Base-by-base conservation (phyloP, 2,329 filamentous ascomycete species). In the Penicillium paneum region DNA sequence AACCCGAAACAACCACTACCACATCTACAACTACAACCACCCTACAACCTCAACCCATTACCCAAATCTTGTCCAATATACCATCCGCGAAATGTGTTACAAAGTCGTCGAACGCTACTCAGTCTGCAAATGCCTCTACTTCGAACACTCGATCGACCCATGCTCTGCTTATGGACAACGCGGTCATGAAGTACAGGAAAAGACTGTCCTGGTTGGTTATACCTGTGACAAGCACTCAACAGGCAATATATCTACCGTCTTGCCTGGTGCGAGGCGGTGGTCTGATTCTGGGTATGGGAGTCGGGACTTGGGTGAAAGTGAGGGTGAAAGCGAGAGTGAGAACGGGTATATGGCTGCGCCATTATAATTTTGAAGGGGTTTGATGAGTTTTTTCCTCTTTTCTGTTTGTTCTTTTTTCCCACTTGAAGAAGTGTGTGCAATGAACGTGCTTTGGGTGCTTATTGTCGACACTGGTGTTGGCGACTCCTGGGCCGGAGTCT, bases 51-150 rank as follows among this genome's bases (percentile, higher is more conserved):
- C 21, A 15, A 8, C 21, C 13, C 21, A 42, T 2, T 17, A 28
- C 24, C 10, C 15, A 5, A 12, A 13, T 17, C 7, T 7, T n/a
- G 5, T n/a, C 17, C 11, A 13, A 21, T 24, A 21, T 36, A 12
- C 19, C 38, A 26, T 26, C 44, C 31, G 28, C 13, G 28, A 62
- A 58, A 96, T 96, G 91, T 96, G 91, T 70, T 92, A 90, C 69
- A 89, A 92, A 76, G 76, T 96, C 58, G 79, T 93, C 65, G 91
- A 96, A 74, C 82, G 90, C 55, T 96, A 91, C 79, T 86, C 91
- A 52, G 89, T 88, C 52, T 96, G 91, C 81, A 83, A 86, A 60
- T 96, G 91, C 76, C 81, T 93, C 64, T 95, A 96, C 79, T 90
- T 93, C 79, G 82, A 87, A 68, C 92, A 96, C 72, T 86, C 89